Evolutionary conservation across 2,329 filamentous ascomycete species (phyloP).

Genomic region (Aspergillus sp.): DNA sequence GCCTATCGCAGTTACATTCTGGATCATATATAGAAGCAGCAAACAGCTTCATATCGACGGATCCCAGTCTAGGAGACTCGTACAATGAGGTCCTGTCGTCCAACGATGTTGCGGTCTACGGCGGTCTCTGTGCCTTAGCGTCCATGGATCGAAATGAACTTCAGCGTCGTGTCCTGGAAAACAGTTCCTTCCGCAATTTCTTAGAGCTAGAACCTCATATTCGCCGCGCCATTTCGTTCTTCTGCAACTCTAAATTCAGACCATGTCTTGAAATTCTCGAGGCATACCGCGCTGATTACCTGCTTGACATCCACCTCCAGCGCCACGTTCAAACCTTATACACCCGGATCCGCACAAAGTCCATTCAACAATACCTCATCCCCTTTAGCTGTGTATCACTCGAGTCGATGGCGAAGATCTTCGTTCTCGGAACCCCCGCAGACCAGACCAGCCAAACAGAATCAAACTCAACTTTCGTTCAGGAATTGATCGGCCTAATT

Average conservation of each 20-base stretch:
- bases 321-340: slow-evolving; percentile 71
- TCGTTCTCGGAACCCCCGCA: slow-evolving; percentile 52
- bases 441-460: slow-evolving; percentile 62
- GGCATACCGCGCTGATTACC: slow-evolving; percentile 77
- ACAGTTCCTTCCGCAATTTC: slow-evolving; percentile 76
- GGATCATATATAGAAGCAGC: slow-evolving; percentile 68
- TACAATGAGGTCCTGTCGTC: slow-evolving; percentile 73
- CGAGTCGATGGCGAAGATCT: slow-evolving; percentile 73
- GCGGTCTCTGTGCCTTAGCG: slow-evolving; percentile 83
- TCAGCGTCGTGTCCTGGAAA: slow-evolving; percentile 75
- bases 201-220: slow-evolving; percentile 93
- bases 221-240: slow-evolving; percentile 83
- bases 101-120: slow-evolving; percentile 91
- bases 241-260: slow-evolving; percentile 87
- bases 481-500: slow-evolving; percentile 79
- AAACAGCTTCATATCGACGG: slow-evolving; percentile 64
- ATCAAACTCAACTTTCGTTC: slow-evolving; percentile 43
- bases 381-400: slow-evolving; percentile 88
- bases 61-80: slow-evolving; percentile 55
- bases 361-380: slow-evolving; percentile 88
- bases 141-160: slow-evolving; percentile 81
- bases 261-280: slow-evolving; percentile 80
- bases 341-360: slow-evolving; percentile 76
- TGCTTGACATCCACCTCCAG: slow-evolving; percentile 85
- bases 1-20: slow-evolving; percentile 60